phyloP scores from a whole-genome alignment of 2,329 filamentous ascomycete genomes.

The Arthrobotrys sphaeroides region DNA sequence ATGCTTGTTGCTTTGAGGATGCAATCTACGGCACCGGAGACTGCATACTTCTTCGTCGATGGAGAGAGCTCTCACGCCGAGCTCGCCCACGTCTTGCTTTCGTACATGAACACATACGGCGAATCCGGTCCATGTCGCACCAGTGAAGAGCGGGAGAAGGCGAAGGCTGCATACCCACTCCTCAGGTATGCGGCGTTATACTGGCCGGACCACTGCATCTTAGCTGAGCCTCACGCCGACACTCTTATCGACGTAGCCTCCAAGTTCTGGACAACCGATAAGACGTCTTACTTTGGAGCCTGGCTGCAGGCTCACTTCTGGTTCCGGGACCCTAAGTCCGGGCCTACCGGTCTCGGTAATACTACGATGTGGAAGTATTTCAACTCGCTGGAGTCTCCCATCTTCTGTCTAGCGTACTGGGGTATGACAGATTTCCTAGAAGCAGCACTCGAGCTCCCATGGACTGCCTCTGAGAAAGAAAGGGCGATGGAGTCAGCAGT shows the following conservation, averaged over 20 bases:
- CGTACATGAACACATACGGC: slow-evolving; percentile 4
- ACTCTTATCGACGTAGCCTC: neutral
- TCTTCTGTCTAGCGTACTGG: neutral
- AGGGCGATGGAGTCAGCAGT: neutral
- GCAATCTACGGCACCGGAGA: neutral
- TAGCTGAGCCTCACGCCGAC: too few species aligned
- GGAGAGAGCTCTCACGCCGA: neutral
- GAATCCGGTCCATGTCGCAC: slow-evolving; percentile 16
- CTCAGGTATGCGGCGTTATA: slow-evolving; percentile 20
- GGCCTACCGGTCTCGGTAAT: too few species aligned
- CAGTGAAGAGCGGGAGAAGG: neutral
- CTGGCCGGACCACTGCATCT: slow-evolving; percentile 16
- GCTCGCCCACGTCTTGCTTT: slow-evolving; percentile 9
- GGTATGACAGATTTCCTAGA: neutral
- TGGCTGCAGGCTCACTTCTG: slow-evolving; percentile 27
- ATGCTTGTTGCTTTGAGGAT: neutral
- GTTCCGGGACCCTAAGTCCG: too few species aligned
- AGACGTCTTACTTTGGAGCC: slow-evolving; percentile 20
- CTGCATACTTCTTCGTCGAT: neutral
- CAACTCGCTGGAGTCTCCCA: neutral
- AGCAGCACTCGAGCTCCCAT: neutral
- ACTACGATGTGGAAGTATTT: neutral
- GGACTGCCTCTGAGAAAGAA: neutral
- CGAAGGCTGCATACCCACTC: slow-evolving; percentile 10
- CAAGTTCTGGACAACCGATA: slow-evolving; percentile 33